Evolutionary conservation across 768 basidiomycete species (phyloP), one percentile per base, ranked within the genome.

Genomic region (Tremella mesenterica): DNA sequence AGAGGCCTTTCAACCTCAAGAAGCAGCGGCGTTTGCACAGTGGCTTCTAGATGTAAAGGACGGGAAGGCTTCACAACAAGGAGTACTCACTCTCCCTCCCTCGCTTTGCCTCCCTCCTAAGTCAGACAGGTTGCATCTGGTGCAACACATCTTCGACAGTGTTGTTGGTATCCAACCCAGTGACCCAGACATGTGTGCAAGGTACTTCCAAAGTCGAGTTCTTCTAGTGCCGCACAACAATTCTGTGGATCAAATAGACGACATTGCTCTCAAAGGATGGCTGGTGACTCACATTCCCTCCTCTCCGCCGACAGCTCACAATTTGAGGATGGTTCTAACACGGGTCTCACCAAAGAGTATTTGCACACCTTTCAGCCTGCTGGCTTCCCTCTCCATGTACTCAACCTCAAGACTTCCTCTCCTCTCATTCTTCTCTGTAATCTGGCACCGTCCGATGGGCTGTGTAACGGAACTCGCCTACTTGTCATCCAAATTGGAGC

Each of bases 391-490:
- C 68, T 25, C 71, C 77, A 52, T 16, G 61, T 54, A 69, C 73
- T 44, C 60, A 60, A 18, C 70, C 45, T 71, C 21, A 71, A 71
- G 56, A 20, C 58, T 25, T 65, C 69, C 6, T 10, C 52, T 33
- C 53, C 64, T 63, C 39, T 80, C 0, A 80, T 80, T 52, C 57
- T 81, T 0, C 61, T 81, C 0, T 47, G 76, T 0, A 81, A 81
- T 58, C 60, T 81, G 10, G 60, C 68, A 44, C 74, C 77, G 5
- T 13, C 47, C 0, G 36, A 63, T 20, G 76, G 77, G 0, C 59
- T 78, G 0, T 78, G 73, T 53, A 77, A 78, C 72, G 78, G 77
- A 1, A 75, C 75, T 0, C 20, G 69, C 8, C 29, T 55, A 23
- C 25, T 57, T n/a, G 10, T 53, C 73, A 75, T 2, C 55, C 73